Percentiles rank a stretch among this genome's conserved stretches.
phyloP scores from a whole-genome alignment of 441 rosid genomes.

The Mallotus japonicus region DNA sequence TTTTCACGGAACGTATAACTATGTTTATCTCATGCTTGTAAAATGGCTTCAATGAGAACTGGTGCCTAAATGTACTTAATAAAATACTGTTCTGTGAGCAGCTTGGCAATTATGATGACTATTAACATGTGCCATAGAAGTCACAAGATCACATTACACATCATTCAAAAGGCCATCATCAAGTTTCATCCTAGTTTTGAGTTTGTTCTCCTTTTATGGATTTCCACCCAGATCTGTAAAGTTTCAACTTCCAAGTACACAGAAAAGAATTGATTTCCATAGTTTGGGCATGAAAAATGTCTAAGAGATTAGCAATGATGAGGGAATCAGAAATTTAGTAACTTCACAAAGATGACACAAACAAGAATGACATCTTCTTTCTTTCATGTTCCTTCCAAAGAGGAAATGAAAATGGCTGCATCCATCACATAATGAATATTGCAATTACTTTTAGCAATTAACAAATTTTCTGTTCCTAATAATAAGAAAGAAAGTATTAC shows the following conservation, averaged over 20 bases:
- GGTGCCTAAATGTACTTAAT: not conserved
- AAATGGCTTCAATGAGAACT: not conserved
- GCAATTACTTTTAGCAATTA: slow-evolving; percentile 3
- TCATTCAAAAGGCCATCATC: not conserved
- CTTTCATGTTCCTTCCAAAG: not conserved
- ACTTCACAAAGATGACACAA: not conserved
- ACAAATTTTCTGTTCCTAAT: not conserved
- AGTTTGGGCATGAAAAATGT: not conserved
- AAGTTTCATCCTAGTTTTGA: not conserved
- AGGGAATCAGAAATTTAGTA: not conserved
- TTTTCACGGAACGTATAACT: not conserved
- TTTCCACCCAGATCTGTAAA: slow-evolving; percentile 2
- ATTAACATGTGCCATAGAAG: not conserved
- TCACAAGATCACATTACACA: not conserved
- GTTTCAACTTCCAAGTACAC: not conserved
- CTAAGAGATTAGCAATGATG: not conserved
- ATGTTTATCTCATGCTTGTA: not conserved
- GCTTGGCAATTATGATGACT: not conserved
- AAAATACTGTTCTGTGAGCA: not conserved
- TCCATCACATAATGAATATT: not conserved
- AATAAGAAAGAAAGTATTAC: slow-evolving; percentile 44
- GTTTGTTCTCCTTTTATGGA: not conserved
- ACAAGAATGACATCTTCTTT: not conserved
- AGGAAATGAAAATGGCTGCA: not conserved
- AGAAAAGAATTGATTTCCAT: not conserved